Evolutionary conservation across 306 rosid genomes (phyloP).

Genomic region (Herpetospermum pedunculosum): DNA sequence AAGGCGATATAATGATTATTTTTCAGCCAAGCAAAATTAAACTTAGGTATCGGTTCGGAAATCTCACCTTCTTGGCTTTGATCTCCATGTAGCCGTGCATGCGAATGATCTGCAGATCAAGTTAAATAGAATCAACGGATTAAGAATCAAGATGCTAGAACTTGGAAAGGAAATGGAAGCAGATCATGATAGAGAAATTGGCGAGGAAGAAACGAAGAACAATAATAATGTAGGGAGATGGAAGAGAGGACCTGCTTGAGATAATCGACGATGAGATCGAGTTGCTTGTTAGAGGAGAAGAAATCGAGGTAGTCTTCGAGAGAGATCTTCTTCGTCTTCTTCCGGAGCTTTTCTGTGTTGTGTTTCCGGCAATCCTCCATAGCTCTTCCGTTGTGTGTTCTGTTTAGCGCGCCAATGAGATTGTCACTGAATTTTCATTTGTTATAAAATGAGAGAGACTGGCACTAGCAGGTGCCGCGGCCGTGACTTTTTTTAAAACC

Average conservation of each 20-base stretch:
- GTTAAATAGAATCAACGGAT: neutral
- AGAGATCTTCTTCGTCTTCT: constrained; percentile 8
- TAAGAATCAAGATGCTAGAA: neutral
- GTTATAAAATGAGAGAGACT: neutral
- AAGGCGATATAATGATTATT: neutral
- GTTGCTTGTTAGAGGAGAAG: constrained; percentile 25
- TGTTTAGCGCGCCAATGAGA: constrained; percentile 1
- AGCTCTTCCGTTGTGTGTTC: neutral
- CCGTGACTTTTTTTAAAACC: too few species aligned
- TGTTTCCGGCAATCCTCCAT: constrained; percentile 17
- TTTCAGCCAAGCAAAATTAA: neutral
- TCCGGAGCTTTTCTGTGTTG: constrained; percentile 11
- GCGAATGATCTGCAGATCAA: constrained; percentile 31
- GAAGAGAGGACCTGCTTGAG: constrained; percentile 47
- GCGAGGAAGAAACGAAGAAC: neutral
- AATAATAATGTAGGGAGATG: constrained; percentile 8
- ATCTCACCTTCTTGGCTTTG: constrained; percentile 40
- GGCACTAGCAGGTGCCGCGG: neutral
- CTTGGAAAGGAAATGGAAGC: neutral
- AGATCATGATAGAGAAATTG: neutral
- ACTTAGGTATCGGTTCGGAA: neutral
- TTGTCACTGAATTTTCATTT: neutral
- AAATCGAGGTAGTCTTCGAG: constrained; percentile 43
- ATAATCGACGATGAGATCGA: constrained; percentile 23
- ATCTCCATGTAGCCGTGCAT: constrained; percentile 72